These are phyloP conservation scores for Lachancea lanzarotensis DNA, from an alignment of 805 yeast species.

Conservation along the genomic window DNA sequence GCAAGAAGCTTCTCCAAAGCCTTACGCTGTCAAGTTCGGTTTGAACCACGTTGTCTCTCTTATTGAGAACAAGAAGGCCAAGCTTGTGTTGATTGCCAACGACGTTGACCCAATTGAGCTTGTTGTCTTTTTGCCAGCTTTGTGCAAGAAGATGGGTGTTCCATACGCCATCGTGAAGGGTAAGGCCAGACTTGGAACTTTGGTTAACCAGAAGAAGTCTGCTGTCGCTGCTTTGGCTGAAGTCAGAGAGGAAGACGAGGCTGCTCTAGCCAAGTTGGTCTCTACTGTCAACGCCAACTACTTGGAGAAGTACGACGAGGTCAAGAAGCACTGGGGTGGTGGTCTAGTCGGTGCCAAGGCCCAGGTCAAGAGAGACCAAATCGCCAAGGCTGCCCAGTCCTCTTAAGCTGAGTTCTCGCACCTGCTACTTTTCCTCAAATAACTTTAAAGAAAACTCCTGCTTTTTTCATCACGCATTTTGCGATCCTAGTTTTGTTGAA, in stretches of 20 bases:
- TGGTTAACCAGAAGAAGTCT: conserved; percentile 96
- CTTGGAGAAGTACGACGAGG: conserved; percentile 87
- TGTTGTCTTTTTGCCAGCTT: conserved; percentile 95
- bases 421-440: conserved; percentile 5
- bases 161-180: conserved; percentile 98
- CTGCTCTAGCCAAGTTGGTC: conserved; percentile 86
- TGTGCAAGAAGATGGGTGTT: conserved; percentile 98
- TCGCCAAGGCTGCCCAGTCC: conserved; percentile 47
- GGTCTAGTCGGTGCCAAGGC: conserved; percentile 97
- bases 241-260: conserved; percentile 89
- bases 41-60: conserved; percentile 97
- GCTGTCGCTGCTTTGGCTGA: conserved; percentile 97
- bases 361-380: conserved; percentile 75
- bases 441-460: conserved; percentile 4
- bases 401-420: conserved; percentile 22
- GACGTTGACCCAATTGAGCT: conserved; percentile 99
- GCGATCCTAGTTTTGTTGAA: conserved; percentile 8
- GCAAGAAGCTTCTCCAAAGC: conserved; percentile 95
- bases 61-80: conserved; percentile 97
- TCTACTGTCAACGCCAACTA: conserved; percentile 93
- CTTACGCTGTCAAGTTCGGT: conserved; percentile 96
- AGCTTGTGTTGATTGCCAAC: conserved; percentile 94
- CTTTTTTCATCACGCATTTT: conserved; percentile 1
- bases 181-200: conserved; percentile 96
- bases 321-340: conserved; percentile 99